Percentiles rank a stretch among this genome's conserved stretches.
These are phyloP conservation scores for Suillus luteus DNA, from an alignment of 768 basidiomycete species.

Conservation along the genomic window DNA sequence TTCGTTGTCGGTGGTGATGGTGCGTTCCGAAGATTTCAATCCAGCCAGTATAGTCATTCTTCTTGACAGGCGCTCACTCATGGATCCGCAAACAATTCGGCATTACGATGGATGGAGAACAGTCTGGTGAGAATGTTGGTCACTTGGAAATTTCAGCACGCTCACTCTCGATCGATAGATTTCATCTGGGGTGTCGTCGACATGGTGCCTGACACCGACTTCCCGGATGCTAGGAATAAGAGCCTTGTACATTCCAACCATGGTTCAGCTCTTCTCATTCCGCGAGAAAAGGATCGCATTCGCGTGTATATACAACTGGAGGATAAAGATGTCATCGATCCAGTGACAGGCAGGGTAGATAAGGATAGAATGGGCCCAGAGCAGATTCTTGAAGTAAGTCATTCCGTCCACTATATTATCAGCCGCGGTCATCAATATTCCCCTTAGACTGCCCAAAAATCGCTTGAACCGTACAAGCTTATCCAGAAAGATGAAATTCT, in stretches of 20 bases:
- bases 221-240: conserved; percentile 54
- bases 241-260: conserved; percentile 51
- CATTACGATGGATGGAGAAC: conserved; percentile 78
- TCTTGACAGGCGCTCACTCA: conserved; percentile 66
- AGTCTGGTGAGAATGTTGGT: conserved; percentile 38
- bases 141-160: not conserved
- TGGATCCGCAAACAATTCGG: conserved; percentile 73
- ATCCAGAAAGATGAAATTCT: conserved; percentile 33
- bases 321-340: conserved; percentile 39
- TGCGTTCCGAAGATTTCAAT: conserved; percentile 24
- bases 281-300: conserved; percentile 48
- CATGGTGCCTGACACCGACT: conserved; percentile 49
- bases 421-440: not conserved
- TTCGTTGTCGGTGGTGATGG: conserved; percentile 81
- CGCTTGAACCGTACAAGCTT: conserved; percentile 43
- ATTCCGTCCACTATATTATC: conserved; percentile 6
- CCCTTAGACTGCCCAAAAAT: conserved; percentile 39
- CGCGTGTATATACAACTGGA: conserved; percentile 55
- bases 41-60: conserved; percentile 4
- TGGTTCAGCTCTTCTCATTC: conserved; percentile 53
- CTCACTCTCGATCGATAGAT: conserved; percentile 24
- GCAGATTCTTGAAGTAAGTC: conserved; percentile 39
- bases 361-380: conserved; percentile 40
- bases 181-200: conserved; percentile 49
- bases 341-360: conserved; percentile 43